Conservation (phyloP, 2,329 filamentous ascomycete genomes). For the Trichoderma asperellum region DNA sequence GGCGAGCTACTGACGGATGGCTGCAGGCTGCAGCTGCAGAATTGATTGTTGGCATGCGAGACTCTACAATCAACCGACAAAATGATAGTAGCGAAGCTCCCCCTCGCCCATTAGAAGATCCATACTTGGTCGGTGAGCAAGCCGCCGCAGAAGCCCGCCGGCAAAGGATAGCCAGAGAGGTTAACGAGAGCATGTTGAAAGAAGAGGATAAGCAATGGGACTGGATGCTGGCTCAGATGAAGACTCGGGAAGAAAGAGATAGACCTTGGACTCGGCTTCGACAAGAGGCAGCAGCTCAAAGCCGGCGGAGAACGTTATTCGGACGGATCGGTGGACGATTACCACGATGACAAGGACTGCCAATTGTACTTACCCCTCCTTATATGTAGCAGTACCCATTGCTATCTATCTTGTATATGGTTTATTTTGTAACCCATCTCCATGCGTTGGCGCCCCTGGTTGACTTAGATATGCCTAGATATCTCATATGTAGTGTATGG, state of each 20-base stretch:
- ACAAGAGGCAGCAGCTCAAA: constrained; percentile 43
- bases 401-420: not conserved
- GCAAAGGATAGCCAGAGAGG: constrained; percentile 62
- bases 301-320: constrained; percentile 45
- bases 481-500: not conserved
- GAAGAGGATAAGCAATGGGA: constrained; percentile 65
- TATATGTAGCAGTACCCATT: not conserved
- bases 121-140: constrained; percentile 67
- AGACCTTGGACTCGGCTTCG: constrained; percentile 52
- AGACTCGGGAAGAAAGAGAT: constrained; percentile 55
- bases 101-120: constrained; percentile 64
- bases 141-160: constrained; percentile 61
- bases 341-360: constrained; percentile 19
- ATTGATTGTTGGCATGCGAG: constrained; percentile 30
- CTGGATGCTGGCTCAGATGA: constrained; percentile 60
- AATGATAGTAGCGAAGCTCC: constrained; percentile 23
- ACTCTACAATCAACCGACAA: constrained; percentile 18
- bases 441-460: not conserved
- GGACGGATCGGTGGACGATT: constrained; percentile 46
- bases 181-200: constrained; percentile 57
- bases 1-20: constrained; percentile 57
- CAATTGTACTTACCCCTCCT: not conserved
- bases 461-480: not conserved
- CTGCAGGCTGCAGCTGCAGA: constrained; percentile 38
- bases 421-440: not conserved